Base-by-base conservation (phyloP, 441 rosid species). In the Adansonia rubrostipa region DNA sequence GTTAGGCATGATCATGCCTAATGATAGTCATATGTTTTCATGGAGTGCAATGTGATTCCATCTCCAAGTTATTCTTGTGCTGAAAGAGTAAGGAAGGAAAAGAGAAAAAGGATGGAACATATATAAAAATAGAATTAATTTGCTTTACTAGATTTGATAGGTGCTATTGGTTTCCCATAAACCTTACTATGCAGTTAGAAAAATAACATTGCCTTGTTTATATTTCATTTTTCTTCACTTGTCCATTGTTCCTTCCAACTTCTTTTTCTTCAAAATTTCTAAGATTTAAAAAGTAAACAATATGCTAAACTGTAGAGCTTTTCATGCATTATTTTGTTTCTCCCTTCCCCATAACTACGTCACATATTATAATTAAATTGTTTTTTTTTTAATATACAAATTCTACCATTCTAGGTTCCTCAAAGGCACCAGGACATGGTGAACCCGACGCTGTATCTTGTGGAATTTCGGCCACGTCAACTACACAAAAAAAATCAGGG, bases 371-470 rank as follows among this genome's bases (percentile, higher is more conserved):
- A 50, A 48, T 11, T 19, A 33, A 33, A 14, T 53, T 15, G 44
- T 24, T 3, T 64, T 44, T 45, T 6, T 15, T 64, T 36, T 64
- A 64, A 36, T 36, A 36, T 15, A 6, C 9, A 64, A 64, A 40
- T 75, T 53, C 61, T 22, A 75, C 69, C 1, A 57, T 71, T 80
- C 14, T 79, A 89, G 92, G 91, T 76, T 75, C 85, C 76, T 75
- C 90, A 78, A 81, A 81, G 75, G 79, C 74, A 36, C 87, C 40
- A 74, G 80, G 82, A 72, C 87, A 77, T 74, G 81, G 83, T 66
- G 86, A 84, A 73, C 48, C 82, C 82, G 88, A 87, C 80, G 85
- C 78, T 58, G 85, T 85, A 71, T 82, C 90, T 63, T 78, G 47
- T 76, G 77, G 76, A 51, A 65, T 63, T 61, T 80, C 84, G 53